Evolutionary conservation across 495 filamentous ascomycete genomes (phyloP).

Genomic region (Tuber aestivum): DNA sequence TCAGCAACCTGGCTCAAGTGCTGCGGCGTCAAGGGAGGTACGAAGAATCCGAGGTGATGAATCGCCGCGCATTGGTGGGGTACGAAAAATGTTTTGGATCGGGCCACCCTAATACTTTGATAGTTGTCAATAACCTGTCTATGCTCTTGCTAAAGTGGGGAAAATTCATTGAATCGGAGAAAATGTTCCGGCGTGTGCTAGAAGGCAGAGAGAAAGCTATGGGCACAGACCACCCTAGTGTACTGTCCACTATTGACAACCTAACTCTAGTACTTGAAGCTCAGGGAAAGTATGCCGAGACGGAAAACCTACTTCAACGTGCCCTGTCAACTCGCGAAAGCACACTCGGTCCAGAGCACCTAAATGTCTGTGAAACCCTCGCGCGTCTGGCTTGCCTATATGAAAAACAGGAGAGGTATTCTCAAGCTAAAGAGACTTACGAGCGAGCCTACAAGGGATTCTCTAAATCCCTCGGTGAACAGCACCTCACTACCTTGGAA

Average conservation of each 20-base stretch:
- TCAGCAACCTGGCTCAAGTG: no score
- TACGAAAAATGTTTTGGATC: no score
- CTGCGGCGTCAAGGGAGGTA: no score
- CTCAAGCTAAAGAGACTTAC: no score
- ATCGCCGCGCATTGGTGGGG: no score
- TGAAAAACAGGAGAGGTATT: no score
- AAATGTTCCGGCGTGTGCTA: slow-evolving; percentile 1
- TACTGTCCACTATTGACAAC: slow-evolving; percentile 9
- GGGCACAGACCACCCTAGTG: slow-evolving; percentile 8
- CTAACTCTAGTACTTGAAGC: slow-evolving; percentile 7
- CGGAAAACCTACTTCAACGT: slow-evolving; percentile 28
- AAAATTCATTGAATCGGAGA: no score
- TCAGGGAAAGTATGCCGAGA: slow-evolving; percentile 33
- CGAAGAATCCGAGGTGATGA: no score
- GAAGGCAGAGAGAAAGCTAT: slow-evolving; percentile 12
- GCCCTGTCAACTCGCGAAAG: slow-evolving; percentile 12
- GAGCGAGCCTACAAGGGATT: not conserved
- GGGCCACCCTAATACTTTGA: no score
- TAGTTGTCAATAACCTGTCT: no score
- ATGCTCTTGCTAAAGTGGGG: no score
- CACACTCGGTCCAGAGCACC: slow-evolving; percentile 2
- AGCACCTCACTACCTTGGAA: not conserved
- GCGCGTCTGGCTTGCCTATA: no score
- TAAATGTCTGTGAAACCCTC: not conserved
- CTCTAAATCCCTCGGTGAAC: not conserved